A percentile compares a stretch with the other conserved stretches of the same genome.
Evolutionary conservation across 2,329 filamentous ascomycete species (phyloP).

Genomic region (Fusarium proliferatum): DNA sequence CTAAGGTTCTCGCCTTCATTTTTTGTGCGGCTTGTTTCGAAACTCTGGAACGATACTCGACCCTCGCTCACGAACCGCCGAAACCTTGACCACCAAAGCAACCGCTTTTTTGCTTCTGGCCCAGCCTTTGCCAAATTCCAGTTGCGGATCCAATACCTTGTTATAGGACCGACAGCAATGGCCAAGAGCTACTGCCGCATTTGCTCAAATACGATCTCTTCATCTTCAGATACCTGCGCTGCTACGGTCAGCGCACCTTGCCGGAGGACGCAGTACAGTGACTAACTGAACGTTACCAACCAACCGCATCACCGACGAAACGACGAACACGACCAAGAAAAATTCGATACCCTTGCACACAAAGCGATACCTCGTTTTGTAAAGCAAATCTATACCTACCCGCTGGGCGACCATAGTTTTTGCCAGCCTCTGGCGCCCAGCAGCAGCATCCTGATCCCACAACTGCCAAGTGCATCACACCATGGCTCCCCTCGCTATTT

Average conservation of each 20-base stretch:
- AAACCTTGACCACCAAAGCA: conserved; percentile 10
- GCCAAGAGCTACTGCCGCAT: conserved; percentile 37
- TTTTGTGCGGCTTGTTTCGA: conserved; percentile 21
- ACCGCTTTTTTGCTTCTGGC: conserved; percentile 16
- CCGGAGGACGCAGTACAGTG: conserved; percentile 31
- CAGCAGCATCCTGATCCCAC: conserved; percentile 30
- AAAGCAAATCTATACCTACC: conserved; percentile 10
- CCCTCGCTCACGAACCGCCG: conserved; percentile 18
- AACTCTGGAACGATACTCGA: conserved; percentile 17
- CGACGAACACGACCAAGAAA: conserved; percentile 18
- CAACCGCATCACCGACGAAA: conserved; percentile 28
- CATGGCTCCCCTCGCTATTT: conserved; percentile 40
- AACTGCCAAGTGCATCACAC: conserved; percentile 15
- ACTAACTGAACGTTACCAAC: conserved; percentile 34
- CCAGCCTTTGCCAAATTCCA: conserved; percentile 19
- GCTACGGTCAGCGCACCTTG: conserved; percentile 32
- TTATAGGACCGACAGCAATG: conserved; percentile 42
- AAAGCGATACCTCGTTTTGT: conserved; percentile 18
- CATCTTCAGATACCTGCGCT: conserved; percentile 24
- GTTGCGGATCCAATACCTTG: conserved; percentile 22
- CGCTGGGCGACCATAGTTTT: conserved; percentile 42
- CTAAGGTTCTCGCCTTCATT: conserved; percentile 11
- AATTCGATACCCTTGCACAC: conserved; percentile 29
- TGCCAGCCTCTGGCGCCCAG: conserved; percentile 38
- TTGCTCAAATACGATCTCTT: conserved; percentile 22